These are phyloP conservation scores for Alternaria triticimaculans DNA, from an alignment of 2,329 filamentous ascomycete genomes.

Conservation along the genomic window DNA sequence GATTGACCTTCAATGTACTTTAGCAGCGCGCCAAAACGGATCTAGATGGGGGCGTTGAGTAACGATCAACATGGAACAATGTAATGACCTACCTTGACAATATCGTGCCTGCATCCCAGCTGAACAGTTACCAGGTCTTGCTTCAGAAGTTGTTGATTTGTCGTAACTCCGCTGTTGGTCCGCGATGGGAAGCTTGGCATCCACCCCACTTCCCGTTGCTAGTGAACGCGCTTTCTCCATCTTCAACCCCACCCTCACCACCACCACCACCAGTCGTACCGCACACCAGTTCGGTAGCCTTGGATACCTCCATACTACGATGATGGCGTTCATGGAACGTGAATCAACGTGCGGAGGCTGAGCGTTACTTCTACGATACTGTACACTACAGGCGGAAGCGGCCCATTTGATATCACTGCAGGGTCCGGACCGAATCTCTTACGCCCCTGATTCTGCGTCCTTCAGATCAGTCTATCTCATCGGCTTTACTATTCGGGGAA, in stretches of 20 bases:
- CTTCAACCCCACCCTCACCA: background rate
- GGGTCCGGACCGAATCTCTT: background rate
- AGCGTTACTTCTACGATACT: background rate
- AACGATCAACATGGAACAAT: conserved; percentile 24
- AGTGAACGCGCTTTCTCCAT: background rate
- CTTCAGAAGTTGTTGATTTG: background rate
- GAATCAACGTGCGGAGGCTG: background rate
- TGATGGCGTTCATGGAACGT: background rate
- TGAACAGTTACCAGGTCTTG: background rate
- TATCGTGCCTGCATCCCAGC: background rate
- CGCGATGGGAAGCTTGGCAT: background rate
- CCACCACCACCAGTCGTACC: background rate
- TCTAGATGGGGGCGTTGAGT: conserved; percentile 31
- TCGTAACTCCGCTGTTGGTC: background rate
- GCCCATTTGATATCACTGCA: background rate
- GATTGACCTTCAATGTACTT: conserved; percentile 33
- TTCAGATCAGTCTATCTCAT: background rate
- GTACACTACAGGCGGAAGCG: background rate
- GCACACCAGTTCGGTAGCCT: background rate
- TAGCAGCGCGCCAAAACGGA: conserved; percentile 31
- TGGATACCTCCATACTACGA: background rate
- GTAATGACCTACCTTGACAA: conserved; percentile 19
- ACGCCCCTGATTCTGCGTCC: background rate
- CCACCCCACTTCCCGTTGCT: background rate
- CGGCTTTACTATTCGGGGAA: background rate